A percentile compares a stretch with the other conserved stretches of the same genome.
These are phyloP conservation scores for Dendrocalamus sinicus DNA, from an alignment of 176 grass and related monocot genomes.

Conservation along the genomic window DNA sequence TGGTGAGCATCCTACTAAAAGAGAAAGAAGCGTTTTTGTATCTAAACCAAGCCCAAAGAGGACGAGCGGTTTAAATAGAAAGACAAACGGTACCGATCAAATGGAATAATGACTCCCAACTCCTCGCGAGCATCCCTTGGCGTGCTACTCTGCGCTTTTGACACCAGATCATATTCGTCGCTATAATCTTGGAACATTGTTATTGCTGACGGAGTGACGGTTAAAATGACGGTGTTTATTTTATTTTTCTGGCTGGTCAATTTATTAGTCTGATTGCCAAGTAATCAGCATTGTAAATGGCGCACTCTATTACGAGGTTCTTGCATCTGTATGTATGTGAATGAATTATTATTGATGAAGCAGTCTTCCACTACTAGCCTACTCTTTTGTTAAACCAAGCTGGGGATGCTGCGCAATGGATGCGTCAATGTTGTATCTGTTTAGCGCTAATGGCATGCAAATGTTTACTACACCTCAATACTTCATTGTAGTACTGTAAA, in stretches of 20 bases:
- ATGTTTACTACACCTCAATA: too few relatives aligned
- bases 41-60: conserved; percentile 70
- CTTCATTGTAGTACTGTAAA: too few relatives aligned
- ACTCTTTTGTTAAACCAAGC: too few relatives aligned
- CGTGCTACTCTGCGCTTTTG: conserved; percentile 75
- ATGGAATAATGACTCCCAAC: conserved; percentile 79
- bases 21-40: conserved; percentile 79
- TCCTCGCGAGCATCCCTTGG: conserved; percentile 68
- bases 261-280: conserved; percentile 30
- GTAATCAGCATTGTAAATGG: conserved; percentile 48
- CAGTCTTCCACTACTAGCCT: too few relatives aligned
- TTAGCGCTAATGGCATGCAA: too few relatives aligned
- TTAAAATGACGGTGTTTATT: conserved; percentile 29
- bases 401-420: too few relatives aligned
- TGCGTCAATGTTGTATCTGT: too few relatives aligned
- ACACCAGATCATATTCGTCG: conserved; percentile 81
- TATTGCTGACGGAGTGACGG: not conserved
- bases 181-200: conserved; percentile 37
- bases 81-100: conserved; percentile 60
- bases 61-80: conserved; percentile 66
- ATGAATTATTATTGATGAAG: too few relatives aligned
- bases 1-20: conserved; percentile 75
- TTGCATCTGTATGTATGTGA: conserved; percentile 33
- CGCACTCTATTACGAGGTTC: conserved; percentile 28
- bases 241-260: conserved; percentile 41